Base-by-base conservation (phyloP, 2,329 filamentous ascomycete species). In the Sclerotiophoma versabilis region DNA sequence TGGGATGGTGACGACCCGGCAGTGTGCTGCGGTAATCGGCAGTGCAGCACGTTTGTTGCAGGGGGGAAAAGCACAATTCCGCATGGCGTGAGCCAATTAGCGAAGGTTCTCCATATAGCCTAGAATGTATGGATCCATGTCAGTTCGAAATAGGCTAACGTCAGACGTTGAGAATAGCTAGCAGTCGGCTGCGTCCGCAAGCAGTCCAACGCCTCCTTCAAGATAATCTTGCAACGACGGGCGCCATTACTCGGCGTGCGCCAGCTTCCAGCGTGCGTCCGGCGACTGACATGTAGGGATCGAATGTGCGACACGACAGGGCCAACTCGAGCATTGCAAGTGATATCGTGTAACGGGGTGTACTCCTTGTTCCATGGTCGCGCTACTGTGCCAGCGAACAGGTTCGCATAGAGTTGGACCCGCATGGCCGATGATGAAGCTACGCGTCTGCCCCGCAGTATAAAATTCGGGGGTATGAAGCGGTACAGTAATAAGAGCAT, bases 71-170 rank as follows among this genome's bases (percentile, higher is more conserved):
- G 34, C 15, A 25, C 41, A 33, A 25, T 38, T 30, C 25, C 33
- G 26, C 45, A 34, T 36, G 22, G 32, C n/a, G 33, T 22, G 39
- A 45, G 39, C 51, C 51, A 54, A 54, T 54, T 43, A 49, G 51
- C 45, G 39, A 54, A 19, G 32, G 14, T 34, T 38, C 33, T 44
- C 33, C 45, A 49, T 43, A 11, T 45, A 54, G 51, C 23, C 25
- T 47, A 54, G 38, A 22, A 47, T 46, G 26, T 54, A 62, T 65
- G 65, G 60, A 64, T 63, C 64, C 61, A 65, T 70, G 69, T 66
- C 64, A 63, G 60, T 59, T 68, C 66, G 53, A 68, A 71, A 62
- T 60, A 72, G 71, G 70, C 72, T 74, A 72, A 72, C 70, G 58
- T 60, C 49, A 65, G 63, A 69, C 68, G 66, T 71, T 69, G 63